These are phyloP conservation scores for Macrotyloma uniflorum DNA, from an alignment of 306 rosid species.

Conservation along the genomic window DNA sequence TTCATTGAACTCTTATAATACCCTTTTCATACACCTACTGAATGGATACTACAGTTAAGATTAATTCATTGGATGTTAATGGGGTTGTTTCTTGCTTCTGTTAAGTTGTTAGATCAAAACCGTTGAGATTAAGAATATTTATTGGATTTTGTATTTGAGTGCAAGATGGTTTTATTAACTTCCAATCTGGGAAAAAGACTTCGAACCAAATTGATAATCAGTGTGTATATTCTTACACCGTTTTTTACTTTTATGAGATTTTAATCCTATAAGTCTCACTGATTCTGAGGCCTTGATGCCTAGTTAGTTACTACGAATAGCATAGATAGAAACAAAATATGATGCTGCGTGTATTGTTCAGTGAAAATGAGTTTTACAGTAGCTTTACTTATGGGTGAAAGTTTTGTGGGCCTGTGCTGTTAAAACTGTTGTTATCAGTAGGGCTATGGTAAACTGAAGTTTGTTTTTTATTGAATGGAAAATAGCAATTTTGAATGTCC, in stretches of 20 bases:
- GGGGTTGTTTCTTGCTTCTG: conserved; percentile 30
- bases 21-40: not conserved
- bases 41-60: conserved; percentile 29
- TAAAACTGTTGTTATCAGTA: conserved; percentile 54
- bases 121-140: conserved; percentile 14
- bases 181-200: conserved; percentile 1
- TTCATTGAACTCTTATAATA: conserved; percentile 22
- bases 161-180: conserved; percentile 9
- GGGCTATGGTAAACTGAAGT: conserved; percentile 47
- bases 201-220: not conserved
- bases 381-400: conserved; percentile 35
- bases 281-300: conserved; percentile 22
- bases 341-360: conserved; percentile 13
- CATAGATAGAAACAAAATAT: not conserved
- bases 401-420: conserved; percentile 60
- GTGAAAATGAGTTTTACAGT: conserved; percentile 40
- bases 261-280: not conserved
- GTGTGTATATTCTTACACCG: not conserved
- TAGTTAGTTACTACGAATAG: conserved; percentile 15
- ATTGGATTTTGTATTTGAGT: not conserved
- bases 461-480: conserved; percentile 45
- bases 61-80: conserved; percentile 33
- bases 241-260: conserved; percentile 11
- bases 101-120: conserved; percentile 8
- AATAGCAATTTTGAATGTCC: conserved; percentile 46